Conservation (phyloP, 2,329 filamentous ascomycete species). For the Calonectria pseudoturangicola region DNA sequence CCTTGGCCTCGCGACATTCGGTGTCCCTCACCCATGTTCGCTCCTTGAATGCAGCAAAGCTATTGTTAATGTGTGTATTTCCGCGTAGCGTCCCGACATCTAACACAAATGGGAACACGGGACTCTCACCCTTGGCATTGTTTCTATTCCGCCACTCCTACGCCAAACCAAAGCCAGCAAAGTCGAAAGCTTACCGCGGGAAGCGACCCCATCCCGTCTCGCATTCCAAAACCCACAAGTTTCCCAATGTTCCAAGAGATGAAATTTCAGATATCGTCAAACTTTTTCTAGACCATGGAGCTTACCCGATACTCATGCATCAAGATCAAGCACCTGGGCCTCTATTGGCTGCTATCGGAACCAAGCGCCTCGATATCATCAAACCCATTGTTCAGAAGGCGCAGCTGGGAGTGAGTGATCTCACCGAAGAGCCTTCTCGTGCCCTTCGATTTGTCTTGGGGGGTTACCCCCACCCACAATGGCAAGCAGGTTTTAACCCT, state of each 20-base stretch:
- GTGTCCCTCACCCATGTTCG: constrained; percentile 1
- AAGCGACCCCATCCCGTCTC: no score
- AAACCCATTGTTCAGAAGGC: neutral
- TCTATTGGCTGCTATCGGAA: neutral
- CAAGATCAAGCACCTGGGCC: neutral
- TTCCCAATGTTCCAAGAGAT: neutral
- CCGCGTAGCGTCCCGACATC: no score
- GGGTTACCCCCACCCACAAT: no score
- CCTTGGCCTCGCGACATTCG: neutral
- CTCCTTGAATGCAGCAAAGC: neutral
- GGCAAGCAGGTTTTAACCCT: no score
- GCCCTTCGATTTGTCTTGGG: neutral
- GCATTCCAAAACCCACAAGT: neutral
- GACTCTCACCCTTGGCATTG: neutral
- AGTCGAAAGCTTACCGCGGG: neutral
- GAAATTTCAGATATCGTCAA: neutral
- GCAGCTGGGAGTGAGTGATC: neutral
- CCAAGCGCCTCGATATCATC: neutral
- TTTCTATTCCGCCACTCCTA: neutral
- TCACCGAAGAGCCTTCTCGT: neutral
- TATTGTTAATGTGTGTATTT: no score
- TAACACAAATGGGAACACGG: neutral
- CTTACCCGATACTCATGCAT: neutral
- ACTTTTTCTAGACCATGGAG: neutral
- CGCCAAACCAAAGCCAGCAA: neutral